A percentile compares a stretch with the other conserved stretches of the same genome.
Evolutionary conservation across 2,329 filamentous ascomycete species (phyloP).

Genomic region (Xylogone sp.): DNA sequence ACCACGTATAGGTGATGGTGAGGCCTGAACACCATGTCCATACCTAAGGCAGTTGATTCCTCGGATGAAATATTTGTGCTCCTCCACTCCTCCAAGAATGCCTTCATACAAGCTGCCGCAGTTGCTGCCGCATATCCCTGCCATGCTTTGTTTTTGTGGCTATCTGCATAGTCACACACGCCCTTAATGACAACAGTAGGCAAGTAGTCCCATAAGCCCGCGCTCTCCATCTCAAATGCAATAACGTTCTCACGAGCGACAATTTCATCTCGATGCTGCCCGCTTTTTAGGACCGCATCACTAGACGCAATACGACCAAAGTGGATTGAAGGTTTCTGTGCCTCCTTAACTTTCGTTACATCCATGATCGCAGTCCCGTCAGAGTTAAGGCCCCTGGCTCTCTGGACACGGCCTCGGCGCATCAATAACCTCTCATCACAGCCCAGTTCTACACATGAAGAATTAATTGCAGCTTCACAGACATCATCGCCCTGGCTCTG

Average conservation of each 20-base stretch:
- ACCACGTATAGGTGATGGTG: too few species aligned
- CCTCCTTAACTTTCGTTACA: neutral
- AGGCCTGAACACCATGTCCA: too few species aligned
- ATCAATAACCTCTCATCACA: too few species aligned
- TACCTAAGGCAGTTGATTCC: too few species aligned
- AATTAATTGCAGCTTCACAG: neutral
- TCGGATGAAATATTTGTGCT: too few species aligned
- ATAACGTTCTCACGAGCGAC: constrained; percentile 2
- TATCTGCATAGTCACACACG: constrained; percentile 38
- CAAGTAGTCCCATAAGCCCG: constrained; percentile 22
- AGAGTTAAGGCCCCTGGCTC: neutral
- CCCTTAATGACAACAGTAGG: constrained; percentile 37
- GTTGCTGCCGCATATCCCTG: constrained; percentile 30
- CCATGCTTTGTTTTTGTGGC: constrained; percentile 35
- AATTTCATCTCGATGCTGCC: constrained; percentile 7
- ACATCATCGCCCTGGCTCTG: neutral
- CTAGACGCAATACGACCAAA: constrained; percentile 32
- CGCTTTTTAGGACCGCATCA: constrained; percentile 10
- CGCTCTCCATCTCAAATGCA: constrained; percentile 30
- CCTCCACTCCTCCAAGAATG: constrained; percentile 8
- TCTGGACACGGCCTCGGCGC: too few species aligned
- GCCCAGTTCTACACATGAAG: too few species aligned
- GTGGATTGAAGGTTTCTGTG: constrained; percentile 15
- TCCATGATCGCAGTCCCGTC: neutral
- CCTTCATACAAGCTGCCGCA: constrained; percentile 25